Evolutionary conservation across 148 eudicot genomes (phyloP).

Genomic region (Silene latifolia): DNA sequence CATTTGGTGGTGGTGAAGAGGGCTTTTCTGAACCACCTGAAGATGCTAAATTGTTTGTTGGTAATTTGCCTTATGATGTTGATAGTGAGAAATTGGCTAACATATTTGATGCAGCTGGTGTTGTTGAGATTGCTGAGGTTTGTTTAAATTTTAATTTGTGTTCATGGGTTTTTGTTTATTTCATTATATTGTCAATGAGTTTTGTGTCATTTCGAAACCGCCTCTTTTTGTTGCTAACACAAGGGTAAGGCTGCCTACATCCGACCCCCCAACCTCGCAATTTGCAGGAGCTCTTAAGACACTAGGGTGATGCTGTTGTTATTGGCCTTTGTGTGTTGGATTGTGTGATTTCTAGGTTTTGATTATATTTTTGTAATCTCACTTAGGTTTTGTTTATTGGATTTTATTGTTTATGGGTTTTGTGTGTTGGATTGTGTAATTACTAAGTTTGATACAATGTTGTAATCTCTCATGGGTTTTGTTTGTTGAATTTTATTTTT

Average conservation of each 20-base stretch:
- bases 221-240: too few relatives aligned
- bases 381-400: background rate
- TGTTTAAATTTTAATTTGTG: too few relatives aligned
- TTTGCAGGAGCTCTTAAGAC: background rate
- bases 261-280: too few relatives aligned
- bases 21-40: constrained; percentile 49
- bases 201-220: too few relatives aligned
- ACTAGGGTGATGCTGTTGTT: too few relatives aligned
- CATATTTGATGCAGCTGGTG: constrained; percentile 64
- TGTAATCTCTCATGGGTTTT: too few relatives aligned
- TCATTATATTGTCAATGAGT: too few relatives aligned
- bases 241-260: too few relatives aligned
- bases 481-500: too few relatives aligned
- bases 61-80: constrained; percentile 69
- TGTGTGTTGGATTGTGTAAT: too few relatives aligned
- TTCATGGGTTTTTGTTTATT: background rate
- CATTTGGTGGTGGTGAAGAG: constrained; percentile 27
- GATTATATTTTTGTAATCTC: background rate
- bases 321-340: too few relatives aligned
- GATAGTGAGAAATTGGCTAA: constrained; percentile 72
- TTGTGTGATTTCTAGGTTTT: background rate
- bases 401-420: background rate
- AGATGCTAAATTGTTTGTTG: constrained; percentile 69
- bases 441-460: too few relatives aligned
- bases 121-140: constrained; percentile 80